These are phyloP conservation scores for Syncephalis fuscata DNA, from an alignment of 371 early-diverging fungal genomes.

Conservation along the genomic window DNA sequence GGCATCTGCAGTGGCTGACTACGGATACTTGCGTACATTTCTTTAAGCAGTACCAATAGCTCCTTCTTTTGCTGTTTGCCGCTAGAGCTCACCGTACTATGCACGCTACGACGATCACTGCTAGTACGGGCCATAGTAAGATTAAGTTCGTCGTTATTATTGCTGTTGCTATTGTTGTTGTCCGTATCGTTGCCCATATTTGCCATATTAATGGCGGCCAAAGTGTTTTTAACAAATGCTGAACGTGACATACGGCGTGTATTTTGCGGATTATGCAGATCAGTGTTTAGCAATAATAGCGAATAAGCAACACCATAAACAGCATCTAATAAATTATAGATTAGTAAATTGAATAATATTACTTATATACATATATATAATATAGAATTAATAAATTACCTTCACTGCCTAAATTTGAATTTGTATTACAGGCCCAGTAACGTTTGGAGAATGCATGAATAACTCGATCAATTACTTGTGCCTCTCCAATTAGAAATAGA, in stretches of 20 bases:
- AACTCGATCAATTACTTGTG: slow-evolving; percentile 82
- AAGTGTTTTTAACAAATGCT: slow-evolving; percentile 40
- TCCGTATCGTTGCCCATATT: background rate
- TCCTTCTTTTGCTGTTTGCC: slow-evolving; percentile 4
- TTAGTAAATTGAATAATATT: background rate
- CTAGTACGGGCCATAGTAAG: background rate
- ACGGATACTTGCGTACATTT: slow-evolving; percentile 29
- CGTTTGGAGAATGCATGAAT: slow-evolving; percentile 60
- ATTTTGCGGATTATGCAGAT: slow-evolving; percentile 69
- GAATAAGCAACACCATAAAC: slow-evolving; percentile 80
- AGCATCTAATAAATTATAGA: slow-evolving; percentile 22
- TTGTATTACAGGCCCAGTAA: slow-evolving; percentile 67
- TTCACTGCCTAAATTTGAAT: slow-evolving; percentile 26
- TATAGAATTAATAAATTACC: slow-evolving; percentile 11
- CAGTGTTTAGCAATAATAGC: slow-evolving; percentile 77
- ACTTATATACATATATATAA: background rate
- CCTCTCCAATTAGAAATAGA: slow-evolving; percentile 72
- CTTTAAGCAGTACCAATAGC: slow-evolving; percentile 20
- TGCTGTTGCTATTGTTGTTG: background rate
- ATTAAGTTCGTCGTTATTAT: slow-evolving; percentile 1
- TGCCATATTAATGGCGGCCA: slow-evolving; percentile 19
- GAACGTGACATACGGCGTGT: slow-evolving; percentile 36
- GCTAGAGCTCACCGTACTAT: slow-evolving; percentile 6
- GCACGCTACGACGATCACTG: slow-evolving; percentile 3
- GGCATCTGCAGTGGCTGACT: no score